Percentiles rank a stretch among this genome's conserved stretches.
These are phyloP conservation scores for Colletotrichum sp. DNA, from an alignment of 2,329 filamentous ascomycete species.

Conservation along the genomic window DNA sequence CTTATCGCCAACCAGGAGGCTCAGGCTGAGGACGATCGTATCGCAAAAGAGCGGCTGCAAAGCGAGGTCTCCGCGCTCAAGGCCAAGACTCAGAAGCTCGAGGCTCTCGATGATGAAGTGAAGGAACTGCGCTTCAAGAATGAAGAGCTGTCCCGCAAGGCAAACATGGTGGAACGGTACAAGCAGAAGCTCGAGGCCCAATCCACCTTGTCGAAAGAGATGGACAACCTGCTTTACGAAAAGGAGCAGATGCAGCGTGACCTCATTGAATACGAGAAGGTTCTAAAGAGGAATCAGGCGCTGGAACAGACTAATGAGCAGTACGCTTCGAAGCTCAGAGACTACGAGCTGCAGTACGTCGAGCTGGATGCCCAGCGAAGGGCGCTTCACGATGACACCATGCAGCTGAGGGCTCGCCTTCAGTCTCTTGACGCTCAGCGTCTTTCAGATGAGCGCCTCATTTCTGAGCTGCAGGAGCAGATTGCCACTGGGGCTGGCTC, in stretches of 20 bases:
- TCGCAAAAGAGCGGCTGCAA: constrained; percentile 49
- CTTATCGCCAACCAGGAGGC: constrained; percentile 75
- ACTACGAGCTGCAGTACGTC: constrained; percentile 40
- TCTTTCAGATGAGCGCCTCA: constrained; percentile 56
- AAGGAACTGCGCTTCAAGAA: constrained; percentile 64
- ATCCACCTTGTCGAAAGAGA: constrained; percentile 60
- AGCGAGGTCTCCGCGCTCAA: constrained; percentile 55
- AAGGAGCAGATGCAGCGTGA: constrained; percentile 58
- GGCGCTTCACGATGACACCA: constrained; percentile 51
- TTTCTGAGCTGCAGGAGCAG: constrained; percentile 66
- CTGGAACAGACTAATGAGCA: constrained; percentile 37
- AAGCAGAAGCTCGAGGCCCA: constrained; percentile 67
- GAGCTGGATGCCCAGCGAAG: constrained; percentile 46
- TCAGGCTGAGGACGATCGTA: constrained; percentile 60
- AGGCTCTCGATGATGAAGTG: constrained; percentile 63
- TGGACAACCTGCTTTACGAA: constrained; percentile 60
- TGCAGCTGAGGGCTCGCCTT: constrained; percentile 43
- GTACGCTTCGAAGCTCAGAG: constrained; percentile 33
- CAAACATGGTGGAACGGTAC: constrained; percentile 67
- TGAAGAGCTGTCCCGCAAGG: constrained; percentile 64
- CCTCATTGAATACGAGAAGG: constrained; percentile 36
- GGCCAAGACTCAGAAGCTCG: constrained; percentile 51
- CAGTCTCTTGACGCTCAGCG: constrained; percentile 46
- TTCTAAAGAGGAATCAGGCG: constrained; percentile 40
- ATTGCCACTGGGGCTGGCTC: constrained; percentile 40